Conservation (phyloP, 768 basidiomycete genomes). For the Scleroderma bovista region DNA sequence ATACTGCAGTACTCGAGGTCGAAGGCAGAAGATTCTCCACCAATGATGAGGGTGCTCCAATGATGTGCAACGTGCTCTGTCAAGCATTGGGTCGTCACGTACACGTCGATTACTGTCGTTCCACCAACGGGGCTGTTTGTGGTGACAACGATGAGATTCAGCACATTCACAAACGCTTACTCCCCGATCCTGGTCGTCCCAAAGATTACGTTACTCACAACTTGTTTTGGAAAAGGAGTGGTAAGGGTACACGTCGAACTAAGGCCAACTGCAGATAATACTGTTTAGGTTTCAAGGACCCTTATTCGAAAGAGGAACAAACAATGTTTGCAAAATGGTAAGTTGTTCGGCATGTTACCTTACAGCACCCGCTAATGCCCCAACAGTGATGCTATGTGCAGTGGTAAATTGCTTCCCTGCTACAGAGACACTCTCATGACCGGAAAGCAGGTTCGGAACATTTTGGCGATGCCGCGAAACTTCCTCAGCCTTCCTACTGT, state of each 20-base stretch:
- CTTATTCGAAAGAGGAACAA: conserved; percentile 56
- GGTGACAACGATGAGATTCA: conserved; percentile 35
- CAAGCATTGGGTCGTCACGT: conserved; percentile 50
- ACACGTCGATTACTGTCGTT: conserved; percentile 53
- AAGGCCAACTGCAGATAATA: neutral
- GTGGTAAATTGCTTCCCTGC: conserved; percentile 25
- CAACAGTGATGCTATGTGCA: conserved; percentile 41
- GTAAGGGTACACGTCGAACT: conserved; percentile 21
- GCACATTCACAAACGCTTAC: conserved; percentile 39
- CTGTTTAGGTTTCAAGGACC: conserved; percentile 54
- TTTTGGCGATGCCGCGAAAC: conserved; percentile 24
- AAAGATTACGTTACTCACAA: conserved; percentile 54
- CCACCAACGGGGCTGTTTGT: conserved; percentile 33
- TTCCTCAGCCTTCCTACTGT: conserved; percentile 45
- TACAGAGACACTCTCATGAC: neutral
- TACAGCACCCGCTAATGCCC: neutral
- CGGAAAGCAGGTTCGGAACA: conserved; percentile 41
- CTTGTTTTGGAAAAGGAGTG: conserved; percentile 54
- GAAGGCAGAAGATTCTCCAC: conserved; percentile 50
- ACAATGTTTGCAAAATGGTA: conserved; percentile 50
- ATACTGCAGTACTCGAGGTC: conserved; percentile 40
- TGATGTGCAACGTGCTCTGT: conserved; percentile 58
- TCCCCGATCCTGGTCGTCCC: conserved; percentile 39
- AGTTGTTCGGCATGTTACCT: conserved; percentile 12
- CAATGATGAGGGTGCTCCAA: conserved; percentile 53